These are phyloP conservation scores for Sporothrix pseudoabietina DNA, from an alignment of 2,329 filamentous ascomycete species.

Conservation along the genomic window DNA sequence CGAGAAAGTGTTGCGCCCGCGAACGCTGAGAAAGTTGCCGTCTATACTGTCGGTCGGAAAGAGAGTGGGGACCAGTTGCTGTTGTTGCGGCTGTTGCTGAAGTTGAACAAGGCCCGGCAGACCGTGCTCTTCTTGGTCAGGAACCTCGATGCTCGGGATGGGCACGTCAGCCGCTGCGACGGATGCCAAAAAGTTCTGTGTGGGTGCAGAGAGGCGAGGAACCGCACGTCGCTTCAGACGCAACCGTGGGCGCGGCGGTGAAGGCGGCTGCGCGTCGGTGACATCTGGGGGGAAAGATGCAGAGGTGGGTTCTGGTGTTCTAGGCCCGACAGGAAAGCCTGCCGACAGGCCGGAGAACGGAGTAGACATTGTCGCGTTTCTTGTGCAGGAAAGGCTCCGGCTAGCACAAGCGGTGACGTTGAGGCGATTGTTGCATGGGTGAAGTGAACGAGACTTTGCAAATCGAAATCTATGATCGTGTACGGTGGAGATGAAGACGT, in stretches of 20 bases:
- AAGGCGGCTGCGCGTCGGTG: slow-evolving; percentile 46
- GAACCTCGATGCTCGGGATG: slow-evolving; percentile 65
- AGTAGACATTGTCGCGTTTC: slow-evolving; percentile 46
- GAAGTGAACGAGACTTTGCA: not conserved
- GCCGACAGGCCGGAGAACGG: slow-evolving; percentile 49
- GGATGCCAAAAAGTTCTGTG: slow-evolving; percentile 67
- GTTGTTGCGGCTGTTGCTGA: slow-evolving; percentile 12
- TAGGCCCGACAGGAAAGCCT: slow-evolving; percentile 50
- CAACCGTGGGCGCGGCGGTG: slow-evolving; percentile 57
- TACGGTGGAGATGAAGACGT: not conserved
- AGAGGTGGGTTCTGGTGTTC: slow-evolving; percentile 55
- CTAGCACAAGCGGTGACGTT: slow-evolving; percentile 21
- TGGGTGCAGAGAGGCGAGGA: slow-evolving; percentile 57
- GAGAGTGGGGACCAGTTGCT: not conserved
- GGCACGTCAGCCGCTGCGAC: slow-evolving; percentile 66
- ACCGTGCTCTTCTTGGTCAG: slow-evolving; percentile 43
- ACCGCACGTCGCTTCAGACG: slow-evolving; percentile 59
- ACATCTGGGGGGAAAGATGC: slow-evolving; percentile 39
- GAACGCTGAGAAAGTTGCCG: slow-evolving; percentile 40
- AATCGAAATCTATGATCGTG: not conserved
- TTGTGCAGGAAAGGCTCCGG: not conserved
- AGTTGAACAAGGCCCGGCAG: not conserved
- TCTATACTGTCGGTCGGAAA: slow-evolving; percentile 37
- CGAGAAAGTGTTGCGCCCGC: slow-evolving; percentile 49
- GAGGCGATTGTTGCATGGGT: slow-evolving; percentile 24